Base-by-base conservation (phyloP, 163 green algal genomes). In the Chloromonas sp. region DNA sequence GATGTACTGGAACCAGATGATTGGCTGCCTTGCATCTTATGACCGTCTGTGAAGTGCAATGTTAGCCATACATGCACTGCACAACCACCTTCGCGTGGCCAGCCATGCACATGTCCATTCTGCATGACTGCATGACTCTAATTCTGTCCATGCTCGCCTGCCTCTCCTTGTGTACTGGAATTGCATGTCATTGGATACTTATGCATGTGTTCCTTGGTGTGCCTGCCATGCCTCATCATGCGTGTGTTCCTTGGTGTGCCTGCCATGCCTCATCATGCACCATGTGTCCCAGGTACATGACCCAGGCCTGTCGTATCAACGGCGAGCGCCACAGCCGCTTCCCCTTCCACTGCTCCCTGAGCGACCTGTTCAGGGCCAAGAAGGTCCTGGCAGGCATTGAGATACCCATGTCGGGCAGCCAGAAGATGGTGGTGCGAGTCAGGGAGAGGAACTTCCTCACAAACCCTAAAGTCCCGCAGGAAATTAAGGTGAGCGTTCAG, bases 221-320 rank as follows among this genome's bases (percentile, higher is more conserved):
- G 66, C 5, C 66, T 74, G 66, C 5, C 66, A 11, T 11, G 11
- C 66, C 5, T 11, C 66, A 5, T 15, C 66, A 5, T 74, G 5
- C 66, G 5, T 74, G 66, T 74, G 66, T 15, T 15, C 66, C 11
- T 11, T 74, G 66, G 5, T 11, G 5, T 74, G 66, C 5, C 66
- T 74, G 66, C 5, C 66, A 11, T 11, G 11, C 66, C 5, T 11
- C 66, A 5, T 15, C 66, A 5, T 74, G 5, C 66, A 36, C 36
- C 36, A 36, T 36, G 36, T 36, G 36, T 36, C 36, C 36, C 66
- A 74, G 66, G 66, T 83, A 86, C 59, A 83, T 83, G 74, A 83
- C 74, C 8, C 70, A 77, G 58, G 76, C 59, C 3, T 86, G 83
- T 77, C 83, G 83, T 14, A 82, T 86, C 74, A 86, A 86, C 76